These are phyloP conservation scores for Penicillium palitans DNA, from an alignment of 2,329 filamentous ascomycete genomes.

Conservation along the genomic window DNA sequence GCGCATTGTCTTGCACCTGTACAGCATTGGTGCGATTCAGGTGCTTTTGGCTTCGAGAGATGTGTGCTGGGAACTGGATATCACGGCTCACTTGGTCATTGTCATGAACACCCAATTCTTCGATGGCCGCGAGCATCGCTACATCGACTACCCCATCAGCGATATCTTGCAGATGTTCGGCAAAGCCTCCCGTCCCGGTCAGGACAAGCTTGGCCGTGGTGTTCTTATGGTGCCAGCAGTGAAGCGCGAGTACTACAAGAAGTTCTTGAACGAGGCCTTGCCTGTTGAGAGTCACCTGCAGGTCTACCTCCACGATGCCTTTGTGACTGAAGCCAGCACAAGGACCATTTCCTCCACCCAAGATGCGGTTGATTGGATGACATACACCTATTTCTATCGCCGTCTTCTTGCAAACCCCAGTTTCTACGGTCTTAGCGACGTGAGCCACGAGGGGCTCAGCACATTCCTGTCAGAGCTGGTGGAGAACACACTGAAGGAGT, in stretches of 20 bases:
- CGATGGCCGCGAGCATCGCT: constrained; percentile 93
- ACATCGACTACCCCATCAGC: constrained; percentile 91
- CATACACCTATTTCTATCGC: constrained; percentile 97
- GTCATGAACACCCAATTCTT: constrained; percentile 99
- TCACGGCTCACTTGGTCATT: constrained; percentile 83
- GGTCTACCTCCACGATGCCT: constrained; percentile 88
- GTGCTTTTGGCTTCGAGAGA: constrained; percentile 80
- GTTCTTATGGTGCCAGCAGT: constrained; percentile 96
- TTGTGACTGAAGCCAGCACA: constrained; percentile 95
- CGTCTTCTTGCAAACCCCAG: constrained; percentile 92
- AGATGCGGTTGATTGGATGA: constrained; percentile 97
- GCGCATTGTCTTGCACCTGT: constrained; percentile 89
- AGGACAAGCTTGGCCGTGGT: constrained; percentile 79
- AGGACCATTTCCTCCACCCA: constrained; percentile 94
- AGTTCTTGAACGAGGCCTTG: constrained; percentile 93
- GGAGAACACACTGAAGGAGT: constrained; percentile 85
- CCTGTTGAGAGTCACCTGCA: constrained; percentile 94
- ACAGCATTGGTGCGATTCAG: constrained; percentile 84
- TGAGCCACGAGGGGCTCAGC: constrained; percentile 89
- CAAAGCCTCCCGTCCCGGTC: constrained; percentile 76
- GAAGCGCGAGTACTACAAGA: constrained; percentile 97
- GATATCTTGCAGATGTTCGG: constrained; percentile 98
- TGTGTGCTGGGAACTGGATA: constrained; percentile 93
- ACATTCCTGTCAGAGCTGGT: constrained; percentile 92
- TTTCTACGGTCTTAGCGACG: constrained; percentile 87